Evolutionary conservation across 805 yeast genomes (phyloP).

Genomic region (Candida namnaoensis): DNA sequence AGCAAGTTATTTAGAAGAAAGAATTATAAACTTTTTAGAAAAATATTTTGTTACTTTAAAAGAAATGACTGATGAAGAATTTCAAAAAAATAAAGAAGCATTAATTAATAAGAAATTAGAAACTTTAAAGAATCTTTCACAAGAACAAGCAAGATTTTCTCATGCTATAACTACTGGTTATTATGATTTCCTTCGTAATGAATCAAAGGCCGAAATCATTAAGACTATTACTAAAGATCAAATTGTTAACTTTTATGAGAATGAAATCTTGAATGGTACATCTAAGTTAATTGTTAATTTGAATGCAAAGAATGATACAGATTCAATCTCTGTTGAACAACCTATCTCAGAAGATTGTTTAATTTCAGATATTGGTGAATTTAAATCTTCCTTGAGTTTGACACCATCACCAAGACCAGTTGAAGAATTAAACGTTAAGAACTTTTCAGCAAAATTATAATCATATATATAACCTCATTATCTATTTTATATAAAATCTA

Average conservation of each 20-base stretch:
- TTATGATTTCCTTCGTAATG: constrained; percentile 62
- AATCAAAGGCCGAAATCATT: constrained; percentile 47
- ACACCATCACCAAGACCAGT: constrained; percentile 60
- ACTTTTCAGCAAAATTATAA: constrained; percentile 12
- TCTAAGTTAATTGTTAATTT: constrained; percentile 52
- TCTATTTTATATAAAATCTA: too few relatives aligned
- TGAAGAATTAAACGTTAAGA: constrained; percentile 17
- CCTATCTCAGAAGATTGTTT: constrained; percentile 44
- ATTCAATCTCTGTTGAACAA: constrained; percentile 13
- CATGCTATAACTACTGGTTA: constrained; percentile 63
- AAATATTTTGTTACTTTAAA: constrained; percentile 35
- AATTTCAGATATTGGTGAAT: constrained; percentile 32
- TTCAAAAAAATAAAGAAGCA: constrained; percentile 60
- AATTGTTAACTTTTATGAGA: constrained; percentile 43
- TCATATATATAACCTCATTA: too few relatives aligned
- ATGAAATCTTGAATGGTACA: constrained; percentile 27
- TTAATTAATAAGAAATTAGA: constrained; percentile 57
- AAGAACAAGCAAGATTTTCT: constrained; percentile 65
- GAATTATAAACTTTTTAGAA: constrained; percentile 63
- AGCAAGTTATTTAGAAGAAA: constrained; percentile 61
- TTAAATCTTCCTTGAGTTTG: constrained; percentile 43
- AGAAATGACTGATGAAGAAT: constrained; percentile 54
- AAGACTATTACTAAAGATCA: constrained; percentile 46
- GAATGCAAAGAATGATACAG: constrained; percentile 34
- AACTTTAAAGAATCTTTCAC: constrained; percentile 68